A percentile compares a stretch with the other conserved stretches of the same genome.
phyloP scores from a whole-genome alignment of 2,329 filamentous ascomycete species.

The Aspergillus ochraceoroseus region DNA sequence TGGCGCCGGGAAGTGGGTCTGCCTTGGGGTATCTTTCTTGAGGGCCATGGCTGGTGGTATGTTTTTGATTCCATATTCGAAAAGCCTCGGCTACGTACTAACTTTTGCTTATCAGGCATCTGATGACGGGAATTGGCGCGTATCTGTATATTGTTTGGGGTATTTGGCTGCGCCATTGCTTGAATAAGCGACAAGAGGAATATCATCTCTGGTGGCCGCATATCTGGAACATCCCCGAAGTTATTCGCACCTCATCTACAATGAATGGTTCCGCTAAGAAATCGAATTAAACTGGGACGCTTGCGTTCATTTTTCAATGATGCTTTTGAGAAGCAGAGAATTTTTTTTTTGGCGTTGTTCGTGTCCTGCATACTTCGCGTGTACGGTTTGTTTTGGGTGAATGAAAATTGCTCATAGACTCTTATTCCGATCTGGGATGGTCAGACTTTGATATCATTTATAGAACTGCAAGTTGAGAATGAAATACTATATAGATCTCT shows the following conservation, averaged over 20 bases:
- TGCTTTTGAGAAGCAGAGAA: not conserved
- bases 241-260: constrained; percentile 38
- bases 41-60: constrained; percentile 69
- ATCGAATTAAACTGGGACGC: constrained; percentile 19
- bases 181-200: constrained; percentile 67
- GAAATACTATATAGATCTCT: not conserved
- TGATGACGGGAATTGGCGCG: constrained; percentile 75
- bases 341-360: constrained; percentile 6
- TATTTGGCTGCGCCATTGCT: constrained; percentile 71
- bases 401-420: constrained; percentile 15
- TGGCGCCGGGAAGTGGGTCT: constrained; percentile 66
- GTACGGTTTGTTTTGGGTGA: constrained; percentile 1
- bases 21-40: constrained; percentile 73
- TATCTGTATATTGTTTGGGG: constrained; percentile 84
- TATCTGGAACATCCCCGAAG: constrained; percentile 53
- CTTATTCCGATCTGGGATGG: constrained; percentile 5
- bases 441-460: constrained; percentile 13
- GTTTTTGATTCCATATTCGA: constrained; percentile 19
- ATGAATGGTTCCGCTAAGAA: constrained; percentile 31
- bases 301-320: not conserved
- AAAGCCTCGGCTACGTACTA: constrained; percentile 1
- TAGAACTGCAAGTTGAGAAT: constrained; percentile 7
- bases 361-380: constrained; percentile 5
- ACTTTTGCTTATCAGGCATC: constrained; percentile 52
- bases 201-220: constrained; percentile 67